A percentile compares a stretch with the other conserved stretches of the same genome.
Evolutionary conservation across 768 basidiomycete species (phyloP).

Genomic region (Calocera viscosa): DNA sequence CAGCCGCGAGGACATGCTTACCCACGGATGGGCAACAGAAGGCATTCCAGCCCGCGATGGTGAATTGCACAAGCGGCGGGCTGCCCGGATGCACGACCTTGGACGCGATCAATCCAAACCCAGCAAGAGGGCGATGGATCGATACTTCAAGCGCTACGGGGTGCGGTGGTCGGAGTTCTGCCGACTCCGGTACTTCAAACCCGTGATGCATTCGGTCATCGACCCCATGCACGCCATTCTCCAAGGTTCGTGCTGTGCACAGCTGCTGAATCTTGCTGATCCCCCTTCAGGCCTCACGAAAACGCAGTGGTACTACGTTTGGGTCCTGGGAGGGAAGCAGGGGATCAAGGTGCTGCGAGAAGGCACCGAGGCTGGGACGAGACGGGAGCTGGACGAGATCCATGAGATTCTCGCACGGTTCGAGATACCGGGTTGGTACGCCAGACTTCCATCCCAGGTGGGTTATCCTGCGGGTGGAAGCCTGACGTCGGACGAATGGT

Average conservation of each 20-base stretch:
- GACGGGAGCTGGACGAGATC: background rate
- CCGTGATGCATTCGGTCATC: background rate
- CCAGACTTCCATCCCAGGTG: background rate
- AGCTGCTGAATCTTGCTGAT: background rate
- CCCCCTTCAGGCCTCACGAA: background rate
- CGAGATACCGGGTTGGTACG: background rate
- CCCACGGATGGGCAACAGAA: background rate
- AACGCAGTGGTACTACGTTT: background rate
- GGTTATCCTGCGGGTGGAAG: background rate
- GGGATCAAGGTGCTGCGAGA: background rate
- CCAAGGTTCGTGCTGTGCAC: background rate
- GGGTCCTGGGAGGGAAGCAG: background rate
- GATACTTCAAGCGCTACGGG: background rate
- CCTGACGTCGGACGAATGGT: background rate
- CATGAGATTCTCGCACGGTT: background rate
- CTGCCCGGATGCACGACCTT: background rate
- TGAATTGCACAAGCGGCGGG: background rate
- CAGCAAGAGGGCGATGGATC: background rate
- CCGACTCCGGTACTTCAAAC: slow-evolving; percentile 10
- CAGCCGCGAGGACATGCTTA: slow-evolving; percentile 12
- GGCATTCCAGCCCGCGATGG: background rate
- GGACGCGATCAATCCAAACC: background rate
- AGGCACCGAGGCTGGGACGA: background rate
- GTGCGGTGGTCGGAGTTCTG: slow-evolving; percentile 6
- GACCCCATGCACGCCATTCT: slow-evolving; percentile 13